Evolutionary conservation across 2,329 filamentous ascomycete genomes (phyloP).

Genomic region (Daldinia sp.): DNA sequence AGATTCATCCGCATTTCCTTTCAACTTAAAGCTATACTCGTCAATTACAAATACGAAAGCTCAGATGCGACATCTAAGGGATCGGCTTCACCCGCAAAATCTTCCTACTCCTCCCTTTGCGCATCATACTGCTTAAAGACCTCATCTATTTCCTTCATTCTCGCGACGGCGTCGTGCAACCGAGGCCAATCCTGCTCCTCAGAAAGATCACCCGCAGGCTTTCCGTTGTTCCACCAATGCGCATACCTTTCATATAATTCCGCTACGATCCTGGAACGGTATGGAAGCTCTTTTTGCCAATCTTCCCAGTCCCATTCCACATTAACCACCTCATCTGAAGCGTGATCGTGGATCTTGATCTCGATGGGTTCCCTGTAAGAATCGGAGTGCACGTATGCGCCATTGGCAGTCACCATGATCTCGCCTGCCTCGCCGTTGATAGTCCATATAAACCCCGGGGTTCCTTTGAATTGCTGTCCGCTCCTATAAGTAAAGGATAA

Average conservation of each 20-base stretch:
- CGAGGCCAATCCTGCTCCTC: conserved; percentile 50
- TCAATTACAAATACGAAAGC: background rate
- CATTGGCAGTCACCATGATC: conserved; percentile 50
- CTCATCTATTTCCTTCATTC: conserved; percentile 36
- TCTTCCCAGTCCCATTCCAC: conserved; percentile 56
- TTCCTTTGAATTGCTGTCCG: conserved; percentile 58
- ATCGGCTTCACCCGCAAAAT: no score
- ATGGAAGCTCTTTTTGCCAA: conserved; percentile 56
- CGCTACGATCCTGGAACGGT: conserved; percentile 58
- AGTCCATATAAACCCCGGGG: conserved; percentile 57
- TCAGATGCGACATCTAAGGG: no score
- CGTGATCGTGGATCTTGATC: conserved; percentile 60
- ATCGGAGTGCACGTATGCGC: conserved; percentile 42
- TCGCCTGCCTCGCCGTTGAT: conserved; percentile 62
- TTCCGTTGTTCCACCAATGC: conserved; percentile 37
- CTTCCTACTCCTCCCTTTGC: no score
- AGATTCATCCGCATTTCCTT: background rate
- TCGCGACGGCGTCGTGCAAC: conserved; percentile 47
- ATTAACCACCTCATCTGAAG: conserved; percentile 53
- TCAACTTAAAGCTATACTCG: background rate
- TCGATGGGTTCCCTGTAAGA: conserved; percentile 52
- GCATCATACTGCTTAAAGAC: conserved; percentile 39
- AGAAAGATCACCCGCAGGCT: conserved; percentile 18
- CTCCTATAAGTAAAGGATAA: conserved; percentile 56
- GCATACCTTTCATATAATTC: conserved; percentile 66